phyloP scores from a whole-genome alignment of 2,329 filamentous ascomycete genomes.

The Fusarium proliferatum region DNA sequence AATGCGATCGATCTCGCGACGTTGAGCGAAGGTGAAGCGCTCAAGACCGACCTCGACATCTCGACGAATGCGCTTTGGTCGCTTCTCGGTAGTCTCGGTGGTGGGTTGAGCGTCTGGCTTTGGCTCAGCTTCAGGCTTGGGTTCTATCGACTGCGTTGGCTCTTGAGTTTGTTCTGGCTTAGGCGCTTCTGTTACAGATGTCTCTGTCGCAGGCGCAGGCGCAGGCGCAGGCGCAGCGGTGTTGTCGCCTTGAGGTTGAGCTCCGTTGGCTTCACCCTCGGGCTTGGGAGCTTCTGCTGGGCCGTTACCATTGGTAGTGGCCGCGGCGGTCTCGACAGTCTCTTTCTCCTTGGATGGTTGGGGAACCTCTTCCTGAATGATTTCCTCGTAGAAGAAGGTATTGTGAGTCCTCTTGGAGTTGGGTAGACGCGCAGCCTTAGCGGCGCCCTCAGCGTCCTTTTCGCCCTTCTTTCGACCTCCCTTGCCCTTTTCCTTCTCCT shows the following conservation, averaged over 20 bases:
- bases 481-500: conserved; percentile 77
- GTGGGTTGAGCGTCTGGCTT: conserved; percentile 38
- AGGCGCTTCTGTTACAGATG: conserved; percentile 35
- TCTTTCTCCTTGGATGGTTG: conserved; percentile 49
- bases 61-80: conserved; percentile 68
- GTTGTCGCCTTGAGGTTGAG: conserved; percentile 19
- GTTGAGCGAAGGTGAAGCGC: conserved; percentile 75
- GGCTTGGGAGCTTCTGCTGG: conserved; percentile 26
- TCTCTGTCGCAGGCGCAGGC: background rate
- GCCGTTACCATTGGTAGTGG: conserved; percentile 34
- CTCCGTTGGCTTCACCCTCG: conserved; percentile 27
- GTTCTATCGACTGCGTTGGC: conserved; percentile 36
- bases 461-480: conserved; percentile 63
- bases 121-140: conserved; percentile 27
- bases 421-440: conserved; percentile 70
- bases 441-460: conserved; percentile 65
- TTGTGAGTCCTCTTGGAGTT: conserved; percentile 78
- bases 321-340: conserved; percentile 15
- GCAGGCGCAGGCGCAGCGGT: background rate
- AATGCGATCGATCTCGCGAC: conserved; percentile 83
- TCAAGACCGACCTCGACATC: conserved; percentile 83
- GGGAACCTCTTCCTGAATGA: conserved; percentile 64
- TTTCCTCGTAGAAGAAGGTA: conserved; percentile 79
- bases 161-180: conserved; percentile 42
- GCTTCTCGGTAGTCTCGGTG: conserved; percentile 53